Base-by-base conservation (phyloP, 345 rosid species). In the Cardiospermum halicacabum region DNA sequence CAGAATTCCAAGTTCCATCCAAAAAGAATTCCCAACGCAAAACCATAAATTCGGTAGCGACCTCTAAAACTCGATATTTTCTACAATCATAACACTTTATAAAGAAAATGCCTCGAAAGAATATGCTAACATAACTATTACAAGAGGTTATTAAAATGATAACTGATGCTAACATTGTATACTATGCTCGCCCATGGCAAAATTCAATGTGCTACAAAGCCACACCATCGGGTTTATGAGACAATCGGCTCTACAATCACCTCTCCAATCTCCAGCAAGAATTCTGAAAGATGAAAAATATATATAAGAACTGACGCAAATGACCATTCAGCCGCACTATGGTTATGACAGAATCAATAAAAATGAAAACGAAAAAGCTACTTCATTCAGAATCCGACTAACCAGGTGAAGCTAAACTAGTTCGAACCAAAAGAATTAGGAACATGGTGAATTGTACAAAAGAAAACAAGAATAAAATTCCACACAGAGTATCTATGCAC, bases 81-180 rank as follows among this genome's bases (percentile, higher is more conserved):
- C 77, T 78, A 73, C 73, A 66, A 59, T 68, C 76, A 70, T 59
- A 68, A 69, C 67, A 66, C 75, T 56, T 32, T 56, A 60, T 54
- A 60, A 26, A 43, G 47, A 37, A 25, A 59, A 56, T 56, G 59
- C 59, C 74, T 55, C 68, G 12, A 58, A 78, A 70, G 72, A 77
- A 64, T 64, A 69, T 72, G 69, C 66, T 65, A 54, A 60, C 56
- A 69, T 64, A 65, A 42, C 58, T 56, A 31, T 30, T 58, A 57
- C 42, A 15, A 58, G 42, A 37, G 56, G 50, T 56, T 30, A 34
- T 58, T 58, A 40, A 7, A 51, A 45, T 43, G 30, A 54, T 43
- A 67, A 59, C 15, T 30, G 49, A 50, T 62, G 32, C 67, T 43
- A 64, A 57, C 45, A 49, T 64, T 66, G 56, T 68, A 15, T 53